Conservation (phyloP, 148 eudicot genomes). For the Silene conica region DNA sequence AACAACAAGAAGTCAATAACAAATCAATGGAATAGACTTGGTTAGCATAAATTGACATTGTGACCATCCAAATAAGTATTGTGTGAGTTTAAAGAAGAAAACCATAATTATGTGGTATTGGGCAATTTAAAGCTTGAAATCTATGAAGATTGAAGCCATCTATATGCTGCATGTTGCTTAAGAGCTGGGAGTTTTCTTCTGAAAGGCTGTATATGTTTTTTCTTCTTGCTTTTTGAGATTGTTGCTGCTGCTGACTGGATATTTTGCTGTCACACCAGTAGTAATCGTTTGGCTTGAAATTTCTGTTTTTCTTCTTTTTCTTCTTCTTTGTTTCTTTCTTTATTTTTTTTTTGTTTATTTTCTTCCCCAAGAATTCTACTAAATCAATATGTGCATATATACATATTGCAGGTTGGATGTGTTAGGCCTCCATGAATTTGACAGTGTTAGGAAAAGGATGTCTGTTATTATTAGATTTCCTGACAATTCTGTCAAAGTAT, state of each 20-base stretch:
- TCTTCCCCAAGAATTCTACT: not conserved
- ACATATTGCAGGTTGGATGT: constrained; percentile 43
- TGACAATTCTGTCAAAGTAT: constrained; percentile 65
- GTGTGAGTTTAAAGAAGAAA: too few species aligned
- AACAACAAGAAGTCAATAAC: not conserved
- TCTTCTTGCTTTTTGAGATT: not conserved
- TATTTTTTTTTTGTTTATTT: not conserved
- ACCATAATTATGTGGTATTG: too few species aligned
- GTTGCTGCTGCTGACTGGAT: not conserved
- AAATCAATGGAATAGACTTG: too few species aligned
- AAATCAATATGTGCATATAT: not conserved
- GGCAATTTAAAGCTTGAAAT: too few species aligned
- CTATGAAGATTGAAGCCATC: too few species aligned
- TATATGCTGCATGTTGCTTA: not conserved
- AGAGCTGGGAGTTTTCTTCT: not conserved
- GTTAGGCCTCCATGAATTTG: constrained; percentile 94
- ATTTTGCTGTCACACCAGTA: not conserved
- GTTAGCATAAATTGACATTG: too few species aligned
- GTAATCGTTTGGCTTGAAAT: too few species aligned
- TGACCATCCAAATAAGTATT: too few species aligned
- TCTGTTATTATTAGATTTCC: constrained; percentile 90
- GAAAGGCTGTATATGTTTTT: not conserved
- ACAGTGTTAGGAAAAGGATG: constrained; percentile 96
- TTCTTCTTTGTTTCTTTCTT: too few species aligned
- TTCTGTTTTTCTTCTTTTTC: too few species aligned